These are phyloP conservation scores for Pestalotiopsis fici DNA, from an alignment of 2,329 filamentous ascomycete species.

Conservation along the genomic window DNA sequence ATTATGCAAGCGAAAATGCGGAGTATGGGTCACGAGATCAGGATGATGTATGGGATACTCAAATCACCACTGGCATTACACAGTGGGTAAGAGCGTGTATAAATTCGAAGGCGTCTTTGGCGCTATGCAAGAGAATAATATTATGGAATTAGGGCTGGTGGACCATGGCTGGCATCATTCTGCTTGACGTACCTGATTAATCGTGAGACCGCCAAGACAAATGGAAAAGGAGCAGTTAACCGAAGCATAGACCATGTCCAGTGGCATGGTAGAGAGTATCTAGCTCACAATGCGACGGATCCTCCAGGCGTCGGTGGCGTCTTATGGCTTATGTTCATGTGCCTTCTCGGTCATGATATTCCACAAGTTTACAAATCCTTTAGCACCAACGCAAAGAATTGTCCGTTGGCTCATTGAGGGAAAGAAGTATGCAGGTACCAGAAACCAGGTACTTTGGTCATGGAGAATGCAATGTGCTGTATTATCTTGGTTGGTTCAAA, in stretches of 20 bases:
- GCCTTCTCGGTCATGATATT: not conserved
- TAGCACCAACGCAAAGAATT: too few relatives aligned
- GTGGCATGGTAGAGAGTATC: not conserved
- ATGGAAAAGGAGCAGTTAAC: not conserved
- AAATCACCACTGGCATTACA: not conserved
- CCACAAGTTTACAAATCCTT: too few relatives aligned
- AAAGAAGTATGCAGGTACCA: not conserved
- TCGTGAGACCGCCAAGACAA: too few relatives aligned
- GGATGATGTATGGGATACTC: conserved; percentile 1
- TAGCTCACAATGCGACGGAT: not conserved
- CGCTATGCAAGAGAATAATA: not conserved
- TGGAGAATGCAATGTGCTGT: not conserved
- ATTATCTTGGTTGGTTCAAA: not conserved
- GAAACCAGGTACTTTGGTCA: not conserved
- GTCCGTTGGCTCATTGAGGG: not conserved
- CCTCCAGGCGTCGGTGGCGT: not conserved
- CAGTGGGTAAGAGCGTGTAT: not conserved
- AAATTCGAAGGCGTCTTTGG: not conserved
- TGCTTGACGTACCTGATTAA: too few relatives aligned
- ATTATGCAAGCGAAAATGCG: not conserved
- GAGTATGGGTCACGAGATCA: not conserved
- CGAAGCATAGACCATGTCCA: not conserved
- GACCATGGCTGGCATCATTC: not conserved
- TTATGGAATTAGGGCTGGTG: not conserved
- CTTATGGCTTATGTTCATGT: not conserved